Evolutionary conservation across 176 grass and related monocot genomes (phyloP), one percentile per base, ranked within the genome.

Genomic region (Rhynchospora pubera): DNA sequence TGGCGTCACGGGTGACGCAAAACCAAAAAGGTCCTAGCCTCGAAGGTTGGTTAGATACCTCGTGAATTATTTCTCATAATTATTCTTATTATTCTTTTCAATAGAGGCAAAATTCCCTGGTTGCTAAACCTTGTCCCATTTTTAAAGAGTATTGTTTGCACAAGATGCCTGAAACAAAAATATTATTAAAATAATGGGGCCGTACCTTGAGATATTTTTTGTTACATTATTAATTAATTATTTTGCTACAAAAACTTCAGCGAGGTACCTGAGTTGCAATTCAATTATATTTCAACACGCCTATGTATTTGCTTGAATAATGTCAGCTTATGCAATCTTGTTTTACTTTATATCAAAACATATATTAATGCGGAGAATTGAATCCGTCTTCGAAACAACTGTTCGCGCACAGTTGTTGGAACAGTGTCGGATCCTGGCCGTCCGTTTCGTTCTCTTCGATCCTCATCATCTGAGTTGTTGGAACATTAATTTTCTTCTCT

Each of bases 1-100:
- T 75, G 70, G 51, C 15, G 70, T 75, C 70, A 75, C 7, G 70
- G 70, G 2, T 75, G 70, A 75, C 70, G 70, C 8, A n/a, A 75
- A 52, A 26, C 16, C 70, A 75, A 73, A 73, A 73, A 50, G 24
- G 68, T 73, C 68, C 68, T 48, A 73, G 68, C 21, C 34, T 39
- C 68, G 42, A 73, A 73, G 68, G 48, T 28, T 28, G 26, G 26
- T 57, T 53, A 14, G 62, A 65, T 65, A 23, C 22, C 56, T 28
- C 9, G 22, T 32, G 14, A 58, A 58, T 18, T 65, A 65, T 65
- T 65, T 39, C 1, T 39, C 4, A 39, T n/a, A n/a, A n/a, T n/a
- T n/a, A n/a, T n/a, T n/a, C n/a, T n/a, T n/a, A n/a, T 65, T 65
- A 65, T 65, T 65, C 12, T 32, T 1, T 39, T 39, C 34, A 39